These are phyloP conservation scores for Komagataella ulmi DNA, from an alignment of 805 yeast genomes.

Conservation along the genomic window DNA sequence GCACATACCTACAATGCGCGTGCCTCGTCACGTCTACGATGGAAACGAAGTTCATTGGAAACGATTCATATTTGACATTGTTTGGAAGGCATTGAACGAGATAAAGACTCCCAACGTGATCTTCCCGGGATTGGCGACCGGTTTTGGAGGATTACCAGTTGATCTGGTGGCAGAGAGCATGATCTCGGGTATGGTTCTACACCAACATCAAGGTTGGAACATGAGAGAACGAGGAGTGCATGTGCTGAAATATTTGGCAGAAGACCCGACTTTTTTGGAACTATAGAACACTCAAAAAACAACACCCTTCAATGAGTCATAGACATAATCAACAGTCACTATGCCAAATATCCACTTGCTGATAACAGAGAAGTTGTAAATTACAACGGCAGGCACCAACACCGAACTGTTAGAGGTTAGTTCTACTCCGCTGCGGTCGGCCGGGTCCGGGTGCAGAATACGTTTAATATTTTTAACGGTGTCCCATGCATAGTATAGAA, in stretches of 20 bases:
- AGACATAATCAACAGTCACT: neutral
- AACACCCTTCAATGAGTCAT: neutral
- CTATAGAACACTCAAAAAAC: slow-evolving; percentile 4
- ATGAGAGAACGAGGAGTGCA: slow-evolving; percentile 11
- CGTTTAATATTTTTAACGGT: neutral
- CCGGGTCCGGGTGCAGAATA: neutral
- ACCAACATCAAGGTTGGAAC: slow-evolving; percentile 5
- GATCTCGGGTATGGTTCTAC: slow-evolving; percentile 20
- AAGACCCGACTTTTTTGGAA: slow-evolving; percentile 9
- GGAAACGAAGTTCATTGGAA: slow-evolving; percentile 1
- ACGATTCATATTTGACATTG: slow-evolving; percentile 20
- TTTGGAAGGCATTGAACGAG: slow-evolving; percentile 20
- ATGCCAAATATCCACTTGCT: neutral
- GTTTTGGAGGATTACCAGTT: slow-evolving; percentile 21
- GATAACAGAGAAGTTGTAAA: neutral
- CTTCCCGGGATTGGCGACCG: slow-evolving; percentile 26
- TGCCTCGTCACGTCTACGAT: slow-evolving; percentile 12
- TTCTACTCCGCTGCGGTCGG: neutral
- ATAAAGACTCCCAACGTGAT: slow-evolving; percentile 10
- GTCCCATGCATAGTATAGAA: neutral
- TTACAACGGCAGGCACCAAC: neutral
- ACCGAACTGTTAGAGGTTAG: neutral
- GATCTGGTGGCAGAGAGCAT: slow-evolving; percentile 20
- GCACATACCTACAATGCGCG: slow-evolving; percentile 27
- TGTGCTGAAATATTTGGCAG: slow-evolving; percentile 12